Base-by-base conservation (phyloP, 768 basidiomycete species). In the Amanita rimosa region DNA sequence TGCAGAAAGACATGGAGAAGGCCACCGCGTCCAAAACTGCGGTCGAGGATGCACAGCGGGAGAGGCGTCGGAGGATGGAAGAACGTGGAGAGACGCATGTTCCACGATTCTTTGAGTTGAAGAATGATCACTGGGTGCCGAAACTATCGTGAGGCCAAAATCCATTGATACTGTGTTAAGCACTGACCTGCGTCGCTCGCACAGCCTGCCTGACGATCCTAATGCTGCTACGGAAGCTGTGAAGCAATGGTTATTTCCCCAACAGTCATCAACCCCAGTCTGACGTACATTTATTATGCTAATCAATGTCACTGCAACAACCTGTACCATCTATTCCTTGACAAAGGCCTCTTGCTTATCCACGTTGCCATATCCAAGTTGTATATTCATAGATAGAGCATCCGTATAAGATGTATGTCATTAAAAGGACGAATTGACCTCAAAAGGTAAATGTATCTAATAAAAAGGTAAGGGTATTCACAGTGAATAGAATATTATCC, bases 21-120 rank as follows among this genome's bases (percentile, higher is more conserved):
- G 96, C 96, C 19, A 96, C 93, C 3, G 77, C 76, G 22, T 89
- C 91, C 42, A 99, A 99, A 72, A 78, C 79, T 2, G 73, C 74
- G 10, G 88, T 99, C 0, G 96, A 99, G 67, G 92, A 95, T 54
- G 81, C 81, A 21, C 94, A 98, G 66, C 74, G 96, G 42, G 92
- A 96, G 57, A 64, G 75, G 48, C 79, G 89, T 34, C 78, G 74
- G 59, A 67, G 68, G 61, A 72, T 85, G 52, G 93, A 94, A 51
- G 86, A 85, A 58, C 75, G 63, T 16, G 88, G 87, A 4, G 71
- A 77, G 54, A 67, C 66, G 44, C 82, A 86, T 57, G 67, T 74
- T n/a, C 79, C 88, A 41, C 73, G 84, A 55, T 98, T 84, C 69
- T 99, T 99, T 65, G 75, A 79, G 62, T 66, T 76, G 56, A 63